Evolutionary conservation across 2,329 filamentous ascomycete species (phyloP).

Genomic region (Neonectria hederae): DNA sequence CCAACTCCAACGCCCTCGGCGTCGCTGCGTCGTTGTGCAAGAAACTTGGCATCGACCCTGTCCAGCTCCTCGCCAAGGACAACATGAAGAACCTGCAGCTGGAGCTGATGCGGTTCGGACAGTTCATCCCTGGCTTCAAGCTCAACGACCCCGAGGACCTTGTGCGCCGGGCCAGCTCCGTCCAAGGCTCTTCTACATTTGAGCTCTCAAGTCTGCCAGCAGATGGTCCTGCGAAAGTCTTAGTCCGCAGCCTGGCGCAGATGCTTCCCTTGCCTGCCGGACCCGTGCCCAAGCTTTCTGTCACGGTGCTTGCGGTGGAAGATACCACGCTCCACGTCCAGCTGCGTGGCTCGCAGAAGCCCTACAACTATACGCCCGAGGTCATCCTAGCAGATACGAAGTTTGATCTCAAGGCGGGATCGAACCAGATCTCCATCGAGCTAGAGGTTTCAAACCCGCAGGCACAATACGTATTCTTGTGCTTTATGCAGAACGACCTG

Average conservation of each 20-base stretch:
- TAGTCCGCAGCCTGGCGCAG: constrained; percentile 37
- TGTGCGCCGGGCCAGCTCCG: constrained; percentile 19
- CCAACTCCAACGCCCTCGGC: constrained; percentile 38
- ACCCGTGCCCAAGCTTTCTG: constrained; percentile 27
- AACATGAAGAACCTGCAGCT: constrained; percentile 36
- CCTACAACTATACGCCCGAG: constrained; percentile 41
- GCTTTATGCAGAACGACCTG: constrained; percentile 37
- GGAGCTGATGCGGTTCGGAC: constrained; percentile 38
- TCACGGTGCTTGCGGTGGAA: constrained; percentile 31
- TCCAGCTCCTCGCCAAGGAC: constrained; percentile 35
- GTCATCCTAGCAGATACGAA: constrained; percentile 27
- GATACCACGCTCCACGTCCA: constrained; percentile 33
- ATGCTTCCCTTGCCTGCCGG: constrained; percentile 36
- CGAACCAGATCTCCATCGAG: constrained; percentile 30
- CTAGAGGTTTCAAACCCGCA: constrained; percentile 35
- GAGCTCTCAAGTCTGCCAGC: constrained; percentile 29
- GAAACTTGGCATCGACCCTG: constrained; percentile 27
- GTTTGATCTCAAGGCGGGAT: constrained; percentile 26
- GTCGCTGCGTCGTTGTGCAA: constrained; percentile 37
- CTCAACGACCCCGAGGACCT: constrained; percentile 33
- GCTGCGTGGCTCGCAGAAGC: constrained; percentile 37
- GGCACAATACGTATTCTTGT: constrained; percentile 38
- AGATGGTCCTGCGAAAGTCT: constrained; percentile 37
- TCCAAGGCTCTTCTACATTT: constrained; percentile 26
- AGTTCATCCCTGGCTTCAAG: constrained; percentile 39